Evolutionary conservation across 2,329 filamentous ascomycete species (phyloP).

Genomic region (Diaporthe longicolla): DNA sequence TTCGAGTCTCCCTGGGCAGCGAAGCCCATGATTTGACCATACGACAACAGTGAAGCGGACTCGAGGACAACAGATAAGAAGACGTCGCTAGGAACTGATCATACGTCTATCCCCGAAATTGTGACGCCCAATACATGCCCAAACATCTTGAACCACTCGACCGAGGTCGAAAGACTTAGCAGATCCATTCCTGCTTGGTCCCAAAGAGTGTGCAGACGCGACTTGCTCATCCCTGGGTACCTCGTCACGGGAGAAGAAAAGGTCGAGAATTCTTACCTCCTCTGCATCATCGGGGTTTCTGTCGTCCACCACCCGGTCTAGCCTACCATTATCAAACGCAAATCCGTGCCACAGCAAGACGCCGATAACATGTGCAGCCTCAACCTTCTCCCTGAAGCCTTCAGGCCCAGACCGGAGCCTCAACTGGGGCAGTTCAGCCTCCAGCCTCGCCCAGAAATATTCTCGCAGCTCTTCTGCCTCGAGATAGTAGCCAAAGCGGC

Average conservation of each 20-base stretch:
- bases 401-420: not conserved
- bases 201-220: not conserved
- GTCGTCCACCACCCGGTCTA: slow-evolving; percentile 70
- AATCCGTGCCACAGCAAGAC: slow-evolving; percentile 75
- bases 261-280: slow-evolving; percentile 67
- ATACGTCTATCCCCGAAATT: not conserved
- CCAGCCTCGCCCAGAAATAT: slow-evolving; percentile 65
- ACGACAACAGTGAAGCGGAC: no score
- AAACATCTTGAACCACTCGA: not conserved
- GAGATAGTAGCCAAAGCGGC: slow-evolving; percentile 60
- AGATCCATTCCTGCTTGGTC: not conserved
- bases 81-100: not conserved
- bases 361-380: slow-evolving; percentile 63
- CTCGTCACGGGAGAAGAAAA: slow-evolving; percentile 43
- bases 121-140: not conserved
- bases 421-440: slow-evolving; percentile 53
- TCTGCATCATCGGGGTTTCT: slow-evolving; percentile 58
- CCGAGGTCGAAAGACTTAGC: not conserved
- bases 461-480: slow-evolving; percentile 59
- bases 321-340: slow-evolving; percentile 72
- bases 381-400: slow-evolving; percentile 51
- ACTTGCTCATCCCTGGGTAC: not conserved
- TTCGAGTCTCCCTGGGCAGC: not conserved
- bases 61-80: not conserved
- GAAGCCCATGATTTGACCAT: not conserved